Conservation (phyloP, 164 flowering plant species). For the Buxus sempervirens region DNA sequence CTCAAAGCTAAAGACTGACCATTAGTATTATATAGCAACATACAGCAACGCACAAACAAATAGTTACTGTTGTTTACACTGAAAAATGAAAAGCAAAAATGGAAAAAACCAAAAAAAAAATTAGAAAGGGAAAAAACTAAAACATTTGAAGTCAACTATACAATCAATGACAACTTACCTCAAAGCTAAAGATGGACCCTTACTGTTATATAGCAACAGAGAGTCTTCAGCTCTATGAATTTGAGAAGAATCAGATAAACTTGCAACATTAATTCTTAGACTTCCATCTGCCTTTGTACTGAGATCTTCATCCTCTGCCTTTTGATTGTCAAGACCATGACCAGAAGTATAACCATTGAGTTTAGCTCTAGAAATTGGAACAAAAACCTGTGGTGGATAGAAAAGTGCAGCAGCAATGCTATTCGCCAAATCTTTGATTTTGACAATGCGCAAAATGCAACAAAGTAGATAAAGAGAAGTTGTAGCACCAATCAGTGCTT, state of each 20-base stretch:
- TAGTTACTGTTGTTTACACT: no score
- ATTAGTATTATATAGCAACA: no score
- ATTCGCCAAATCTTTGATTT: constrained; percentile 90
- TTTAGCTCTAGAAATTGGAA: constrained; percentile 34
- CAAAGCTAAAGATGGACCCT: constrained; percentile 30
- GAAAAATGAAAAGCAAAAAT: no score
- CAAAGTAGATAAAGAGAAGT: constrained; percentile 89
- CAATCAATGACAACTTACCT: constrained; percentile 40
- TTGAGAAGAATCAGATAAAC: constrained; percentile 32
- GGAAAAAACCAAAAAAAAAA: no score
- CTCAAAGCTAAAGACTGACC: no score
- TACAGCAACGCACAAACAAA: no score
- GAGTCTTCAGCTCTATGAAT: constrained; percentile 25
- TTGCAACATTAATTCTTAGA: constrained; percentile 24
- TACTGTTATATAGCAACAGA: constrained; percentile 18
- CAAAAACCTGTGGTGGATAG: constrained; percentile 50
- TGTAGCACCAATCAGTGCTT: constrained; percentile 41
- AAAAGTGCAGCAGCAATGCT: constrained; percentile 77
- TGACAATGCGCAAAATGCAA: constrained; percentile 89
- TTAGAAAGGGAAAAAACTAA: not conserved
- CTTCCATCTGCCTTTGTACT: constrained; percentile 16
- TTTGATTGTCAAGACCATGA: constrained; percentile 28
- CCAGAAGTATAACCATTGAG: constrained; percentile 45
- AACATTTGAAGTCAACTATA: not conserved
- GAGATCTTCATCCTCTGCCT: constrained; percentile 20